Conservation (phyloP, 1,284 basidiomycete species). For the Marasmius fiardii region DNA sequence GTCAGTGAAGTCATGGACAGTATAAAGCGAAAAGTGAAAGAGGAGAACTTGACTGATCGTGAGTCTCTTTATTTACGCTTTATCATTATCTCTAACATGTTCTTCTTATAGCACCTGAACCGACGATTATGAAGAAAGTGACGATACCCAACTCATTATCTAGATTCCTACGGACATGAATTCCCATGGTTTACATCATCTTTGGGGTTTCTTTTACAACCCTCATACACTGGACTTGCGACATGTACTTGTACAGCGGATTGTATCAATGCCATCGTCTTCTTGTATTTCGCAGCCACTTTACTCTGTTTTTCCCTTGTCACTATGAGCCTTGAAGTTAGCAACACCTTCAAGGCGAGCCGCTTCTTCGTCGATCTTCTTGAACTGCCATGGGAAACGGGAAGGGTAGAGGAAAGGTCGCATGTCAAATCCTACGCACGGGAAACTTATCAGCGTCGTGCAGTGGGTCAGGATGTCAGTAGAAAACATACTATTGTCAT, state of each 20-base stretch:
- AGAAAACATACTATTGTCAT: constrained; percentile 85
- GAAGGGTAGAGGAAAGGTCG: constrained; percentile 95
- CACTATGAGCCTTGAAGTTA: constrained; percentile 15
- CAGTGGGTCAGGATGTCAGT: constrained; percentile 4
- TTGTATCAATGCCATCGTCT: no score
- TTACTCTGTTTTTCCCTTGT: constrained; percentile 35
- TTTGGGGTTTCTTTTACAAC: no score
- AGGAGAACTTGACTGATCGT: constrained; percentile 84
- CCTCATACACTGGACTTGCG: background rate
- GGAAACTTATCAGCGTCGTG: constrained; percentile 2
- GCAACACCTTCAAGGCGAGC: constrained; percentile 65
- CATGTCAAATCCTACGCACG: constrained; percentile 79
- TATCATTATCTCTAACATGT: constrained; percentile 12
- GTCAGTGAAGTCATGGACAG: constrained; percentile 95
- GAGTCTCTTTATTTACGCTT: constrained; percentile 33
- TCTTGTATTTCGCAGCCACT: background rate
- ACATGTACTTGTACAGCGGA: background rate
- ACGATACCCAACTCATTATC: constrained; percentile 73
- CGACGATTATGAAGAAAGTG: constrained; percentile 86
- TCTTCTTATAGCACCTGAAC: constrained; percentile 55
- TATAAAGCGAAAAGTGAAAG: constrained; percentile 88
- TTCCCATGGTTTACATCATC: background rate
- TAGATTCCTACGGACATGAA: constrained; percentile 44
- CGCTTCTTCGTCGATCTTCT: constrained; percentile 87
- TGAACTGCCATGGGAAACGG: constrained; percentile 95